Evolutionary conservation across 164 flowering plant species (phyloP), one percentile per base, ranked within the genome.

Genomic region (Dillenia turbinata): DNA sequence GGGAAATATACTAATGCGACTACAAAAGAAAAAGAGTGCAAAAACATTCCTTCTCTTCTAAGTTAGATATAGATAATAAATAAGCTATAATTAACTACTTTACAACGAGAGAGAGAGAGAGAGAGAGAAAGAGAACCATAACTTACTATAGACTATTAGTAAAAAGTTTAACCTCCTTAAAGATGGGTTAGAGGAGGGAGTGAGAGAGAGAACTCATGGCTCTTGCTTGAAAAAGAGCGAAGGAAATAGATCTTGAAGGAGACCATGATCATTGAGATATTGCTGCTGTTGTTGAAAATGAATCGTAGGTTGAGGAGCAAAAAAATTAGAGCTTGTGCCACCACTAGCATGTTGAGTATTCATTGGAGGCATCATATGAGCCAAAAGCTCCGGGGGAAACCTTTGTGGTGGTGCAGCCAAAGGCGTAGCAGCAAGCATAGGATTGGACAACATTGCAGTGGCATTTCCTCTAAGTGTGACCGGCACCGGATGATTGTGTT

Each of bases 401-500:
- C 55, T 65, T 1, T 64, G 65, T 13, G 71, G 65, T 0, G 66
- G 65, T 13, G 71, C 72, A 13, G 45, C 43, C 45, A 70, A 33
- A 8, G 63, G 67, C 13, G 78, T 6, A 16, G 56, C 69, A 4
- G 79, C 9, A n/a, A 82, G 60, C 72, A 83, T 56, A 6, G 89
- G 74, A 22, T 78, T 69, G 2, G 73, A 56, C 44, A 79, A 71
- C 69, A 83, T 70, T 17, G 64, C 83, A 14, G 80, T 76, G 0
- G 79, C 73, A 50, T 69, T 78, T 9, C 96, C 92, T 59, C 96
- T 60, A 5, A 88, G 82, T 0, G 85, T 78, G 0, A 89, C 77
- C 7, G 97, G 97, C 15, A 89, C 59, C 1, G 76, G 96, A 64
- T 92, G 98, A 77, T 78, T 88, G 71, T 92, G 98, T 54, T 83